phyloP scores from a whole-genome alignment of 1,139 yeast species.

The Hanseniaspora uvarum region DNA sequence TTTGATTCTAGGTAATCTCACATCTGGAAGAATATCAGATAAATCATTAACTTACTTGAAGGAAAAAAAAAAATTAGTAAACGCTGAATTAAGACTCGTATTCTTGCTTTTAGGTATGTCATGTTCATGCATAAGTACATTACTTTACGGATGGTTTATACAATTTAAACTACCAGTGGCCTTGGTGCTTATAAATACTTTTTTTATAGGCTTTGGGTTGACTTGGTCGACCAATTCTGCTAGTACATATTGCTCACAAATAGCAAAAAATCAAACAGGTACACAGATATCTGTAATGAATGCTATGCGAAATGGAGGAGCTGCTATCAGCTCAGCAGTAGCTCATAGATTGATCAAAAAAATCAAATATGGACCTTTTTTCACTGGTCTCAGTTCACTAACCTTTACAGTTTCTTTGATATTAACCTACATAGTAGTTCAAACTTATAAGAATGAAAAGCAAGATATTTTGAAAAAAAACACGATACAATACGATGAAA shows the following conservation, averaged over 20 bases:
- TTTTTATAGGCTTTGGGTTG: conserved; percentile 46
- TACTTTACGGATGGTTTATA: conserved; percentile 50
- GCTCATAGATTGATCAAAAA: conserved; percentile 35
- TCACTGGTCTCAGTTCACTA: conserved; percentile 43
- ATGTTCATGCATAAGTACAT: conserved; percentile 38
- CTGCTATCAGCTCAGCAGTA: conserved; percentile 46
- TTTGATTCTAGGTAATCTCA: conserved; percentile 41
- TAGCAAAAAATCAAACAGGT: conserved; percentile 44
- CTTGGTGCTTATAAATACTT: conserved; percentile 38
- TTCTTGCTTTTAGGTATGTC: conserved; percentile 41
- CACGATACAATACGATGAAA: neutral
- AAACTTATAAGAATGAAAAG: neutral
- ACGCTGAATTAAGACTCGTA: conserved; percentile 40
- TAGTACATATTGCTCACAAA: conserved; percentile 48
- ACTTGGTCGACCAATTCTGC: conserved; percentile 52
- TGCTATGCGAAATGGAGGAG: conserved; percentile 45
- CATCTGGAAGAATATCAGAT: conserved; percentile 46
- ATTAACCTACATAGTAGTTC: neutral
- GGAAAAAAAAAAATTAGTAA: conserved; percentile 26
- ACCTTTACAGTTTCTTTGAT: conserved; percentile 29
- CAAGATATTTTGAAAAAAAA: neutral
- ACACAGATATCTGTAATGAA: conserved; percentile 49
- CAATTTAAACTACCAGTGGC: conserved; percentile 38
- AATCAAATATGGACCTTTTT: conserved; percentile 54
- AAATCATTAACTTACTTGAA: conserved; percentile 27